phyloP scores from a whole-genome alignment of 352 stramenopile genomes.

The Thraustotheca clavata region DNA sequence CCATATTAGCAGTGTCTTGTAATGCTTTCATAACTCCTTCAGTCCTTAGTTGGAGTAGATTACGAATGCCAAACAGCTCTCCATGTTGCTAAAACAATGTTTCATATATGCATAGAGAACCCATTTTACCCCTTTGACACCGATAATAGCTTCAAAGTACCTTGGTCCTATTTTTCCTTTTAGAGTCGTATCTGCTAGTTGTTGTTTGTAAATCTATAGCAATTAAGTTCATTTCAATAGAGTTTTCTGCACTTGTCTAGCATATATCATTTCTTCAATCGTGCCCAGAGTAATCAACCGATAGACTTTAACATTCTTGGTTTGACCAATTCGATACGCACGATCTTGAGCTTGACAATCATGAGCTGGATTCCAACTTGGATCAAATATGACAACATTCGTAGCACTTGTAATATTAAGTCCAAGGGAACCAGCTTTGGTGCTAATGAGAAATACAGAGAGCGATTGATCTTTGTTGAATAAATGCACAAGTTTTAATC shows the following conservation, averaged over 20 bases:
- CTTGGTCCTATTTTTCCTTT: conserved; percentile 53
- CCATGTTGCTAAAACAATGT: conserved; percentile 33
- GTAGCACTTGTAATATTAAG: conserved; percentile 71
- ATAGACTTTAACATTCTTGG: conserved; percentile 78
- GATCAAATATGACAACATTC: conserved; percentile 84
- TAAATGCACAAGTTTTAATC: conserved; percentile 56
- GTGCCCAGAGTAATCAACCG: conserved; percentile 72
- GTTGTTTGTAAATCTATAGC: conserved; percentile 69
- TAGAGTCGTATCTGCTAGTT: conserved; percentile 71
- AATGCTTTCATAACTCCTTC: conserved; percentile 65
- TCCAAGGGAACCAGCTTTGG: conserved; percentile 47
- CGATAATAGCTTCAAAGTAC: conserved; percentile 77
- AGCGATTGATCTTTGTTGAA: conserved; percentile 59
- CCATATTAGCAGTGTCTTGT: conserved; percentile 31
- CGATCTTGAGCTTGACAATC: conserved; percentile 78
- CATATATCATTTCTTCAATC: conserved; percentile 87
- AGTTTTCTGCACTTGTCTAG: conserved; percentile 35
- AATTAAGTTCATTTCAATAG: neutral
- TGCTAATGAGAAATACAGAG: conserved; percentile 73
- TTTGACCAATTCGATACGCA: conserved; percentile 81
- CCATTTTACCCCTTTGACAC: conserved; percentile 37
- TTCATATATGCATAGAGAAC: neutral
- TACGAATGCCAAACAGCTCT: conserved; percentile 69
- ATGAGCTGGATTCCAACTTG: conserved; percentile 80
- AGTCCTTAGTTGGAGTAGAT: conserved; percentile 67